These are phyloP conservation scores for Russula sp. DNA, from an alignment of 768 basidiomycete genomes.

Conservation along the genomic window DNA sequence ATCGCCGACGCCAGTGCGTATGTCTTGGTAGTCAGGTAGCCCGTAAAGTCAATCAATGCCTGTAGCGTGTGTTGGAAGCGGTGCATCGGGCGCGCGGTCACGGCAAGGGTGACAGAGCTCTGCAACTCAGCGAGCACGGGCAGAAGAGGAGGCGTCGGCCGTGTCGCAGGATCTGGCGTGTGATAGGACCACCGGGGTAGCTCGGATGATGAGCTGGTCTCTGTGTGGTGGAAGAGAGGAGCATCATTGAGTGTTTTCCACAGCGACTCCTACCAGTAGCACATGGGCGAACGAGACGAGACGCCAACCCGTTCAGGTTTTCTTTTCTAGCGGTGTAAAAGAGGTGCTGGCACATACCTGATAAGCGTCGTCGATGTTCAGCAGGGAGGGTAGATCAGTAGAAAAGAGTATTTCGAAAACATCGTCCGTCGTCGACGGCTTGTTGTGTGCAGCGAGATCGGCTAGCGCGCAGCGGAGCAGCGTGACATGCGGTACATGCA, in stretches of 20 bases:
- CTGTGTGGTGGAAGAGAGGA: slow-evolving; percentile 37
- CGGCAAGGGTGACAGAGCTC: slow-evolving; percentile 5
- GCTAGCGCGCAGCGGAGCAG: slow-evolving; percentile 57
- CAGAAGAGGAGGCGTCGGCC: slow-evolving; percentile 25
- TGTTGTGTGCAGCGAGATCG: slow-evolving; percentile 36
- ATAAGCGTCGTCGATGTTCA: slow-evolving; percentile 41
- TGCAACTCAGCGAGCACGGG: slow-evolving; percentile 21
- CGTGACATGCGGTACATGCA: slow-evolving; percentile 41
- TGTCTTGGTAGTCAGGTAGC: slow-evolving; percentile 69
- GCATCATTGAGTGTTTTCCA: slow-evolving; percentile 55
- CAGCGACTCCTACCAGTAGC: slow-evolving; percentile 34
- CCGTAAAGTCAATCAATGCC: slow-evolving; percentile 63
- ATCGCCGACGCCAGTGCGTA: slow-evolving; percentile 37
- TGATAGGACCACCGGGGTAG: slow-evolving; percentile 34
- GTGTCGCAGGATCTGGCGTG: slow-evolving; percentile 26
- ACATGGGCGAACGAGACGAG: background rate
- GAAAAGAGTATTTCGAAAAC: slow-evolving; percentile 52
- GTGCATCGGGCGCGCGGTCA: slow-evolving; percentile 22
- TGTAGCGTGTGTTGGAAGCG: slow-evolving; percentile 57
- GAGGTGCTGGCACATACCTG: slow-evolving; percentile 39
- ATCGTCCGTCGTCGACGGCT: slow-evolving; percentile 47
- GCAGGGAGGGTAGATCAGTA: slow-evolving; percentile 48
- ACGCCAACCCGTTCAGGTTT: background rate
- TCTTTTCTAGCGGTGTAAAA: background rate
- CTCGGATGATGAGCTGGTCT: slow-evolving; percentile 18